Evolutionary conservation across 1,284 basidiomycete species (phyloP).

Genomic region (Meira miltonrushii): DNA sequence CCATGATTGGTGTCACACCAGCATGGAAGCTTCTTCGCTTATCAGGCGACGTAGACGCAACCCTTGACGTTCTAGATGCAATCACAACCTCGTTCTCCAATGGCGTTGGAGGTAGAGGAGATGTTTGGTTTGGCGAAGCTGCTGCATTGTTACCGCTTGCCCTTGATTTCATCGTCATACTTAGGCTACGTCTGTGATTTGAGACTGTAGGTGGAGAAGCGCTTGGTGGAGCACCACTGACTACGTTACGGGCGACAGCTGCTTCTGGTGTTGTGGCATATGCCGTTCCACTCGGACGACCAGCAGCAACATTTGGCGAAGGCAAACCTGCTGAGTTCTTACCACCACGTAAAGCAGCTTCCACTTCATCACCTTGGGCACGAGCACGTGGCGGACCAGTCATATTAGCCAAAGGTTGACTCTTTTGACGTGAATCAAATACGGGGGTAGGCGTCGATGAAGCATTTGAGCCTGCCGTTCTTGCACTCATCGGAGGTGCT

Average conservation of each 20-base stretch:
- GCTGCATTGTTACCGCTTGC: neutral
- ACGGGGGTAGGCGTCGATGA: constrained; percentile 42
- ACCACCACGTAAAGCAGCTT: constrained; percentile 34
- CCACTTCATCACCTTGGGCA: constrained; percentile 47
- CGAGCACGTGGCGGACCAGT: constrained; percentile 44
- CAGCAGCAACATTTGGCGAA: too few relatives aligned
- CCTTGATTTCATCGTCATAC: constrained; percentile 24
- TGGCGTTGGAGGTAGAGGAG: neutral
- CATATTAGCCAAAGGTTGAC: constrained; percentile 42
- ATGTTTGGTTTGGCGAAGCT: constrained; percentile 1
- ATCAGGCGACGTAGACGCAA: constrained; percentile 11
- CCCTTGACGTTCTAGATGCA: too few relatives aligned
- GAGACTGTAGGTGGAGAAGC: neutral
- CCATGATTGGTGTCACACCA: constrained; percentile 7
- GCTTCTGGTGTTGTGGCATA: neutral
- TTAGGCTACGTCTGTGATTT: constrained; percentile 36
- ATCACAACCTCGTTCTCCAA: too few relatives aligned
- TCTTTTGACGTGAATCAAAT: constrained; percentile 50
- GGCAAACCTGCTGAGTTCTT: neutral
- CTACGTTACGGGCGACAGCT: constrained; percentile 8
- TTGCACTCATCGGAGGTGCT: constrained; percentile 10
- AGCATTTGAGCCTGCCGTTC: constrained; percentile 13
- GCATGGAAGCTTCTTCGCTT: constrained; percentile 20
- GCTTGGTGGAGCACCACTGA: neutral
- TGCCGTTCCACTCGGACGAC: neutral